Conservation (phyloP, 2,329 filamentous ascomycete genomes). For the Cordyceps farinosa region DNA sequence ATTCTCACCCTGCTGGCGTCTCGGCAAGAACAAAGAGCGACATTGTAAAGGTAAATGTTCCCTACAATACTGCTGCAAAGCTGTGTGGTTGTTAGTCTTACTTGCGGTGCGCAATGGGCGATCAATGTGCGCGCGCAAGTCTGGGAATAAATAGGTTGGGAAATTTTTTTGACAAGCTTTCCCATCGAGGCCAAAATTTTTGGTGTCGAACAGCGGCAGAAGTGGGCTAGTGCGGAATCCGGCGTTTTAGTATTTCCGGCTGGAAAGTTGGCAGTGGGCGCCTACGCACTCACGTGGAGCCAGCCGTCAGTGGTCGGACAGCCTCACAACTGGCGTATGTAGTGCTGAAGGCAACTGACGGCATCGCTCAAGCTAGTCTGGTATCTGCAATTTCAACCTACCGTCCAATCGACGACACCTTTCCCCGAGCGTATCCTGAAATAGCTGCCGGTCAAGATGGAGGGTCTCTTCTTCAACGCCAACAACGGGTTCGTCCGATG, state of each 20-base stretch:
- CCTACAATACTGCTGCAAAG: conserved; percentile 30
- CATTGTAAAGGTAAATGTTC: conserved; percentile 52
- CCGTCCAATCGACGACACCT: conserved; percentile 1
- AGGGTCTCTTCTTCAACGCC: conserved; percentile 91
- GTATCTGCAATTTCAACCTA: conserved; percentile 17
- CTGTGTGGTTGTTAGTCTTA: conserved; percentile 32
- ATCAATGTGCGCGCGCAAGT: conserved; percentile 35
- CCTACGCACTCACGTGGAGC: conserved; percentile 10
- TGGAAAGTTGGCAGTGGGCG: background rate
- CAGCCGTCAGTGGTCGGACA: conserved; percentile 10
- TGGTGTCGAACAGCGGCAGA: conserved; percentile 14
- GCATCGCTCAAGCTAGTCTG: conserved; percentile 12
- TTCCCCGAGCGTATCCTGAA: background rate
- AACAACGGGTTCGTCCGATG: conserved; percentile 72
- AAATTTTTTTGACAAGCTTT: conserved; percentile 41
- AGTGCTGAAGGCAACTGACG: conserved; percentile 9
- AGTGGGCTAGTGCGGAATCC: conserved; percentile 17
- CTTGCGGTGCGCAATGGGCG: conserved; percentile 36
- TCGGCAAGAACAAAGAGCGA: conserved; percentile 90
- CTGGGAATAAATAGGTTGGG: conserved; percentile 29
- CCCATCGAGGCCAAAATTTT: conserved; percentile 34
- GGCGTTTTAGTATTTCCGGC: conserved; percentile 15
- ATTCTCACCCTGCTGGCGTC: conserved; percentile 73
- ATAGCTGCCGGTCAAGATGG: conserved; percentile 54
- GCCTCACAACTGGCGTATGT: conserved; percentile 6